Conservation (phyloP, 2,329 filamentous ascomycete genomes). For the Fusarium brachygibbosum region DNA sequence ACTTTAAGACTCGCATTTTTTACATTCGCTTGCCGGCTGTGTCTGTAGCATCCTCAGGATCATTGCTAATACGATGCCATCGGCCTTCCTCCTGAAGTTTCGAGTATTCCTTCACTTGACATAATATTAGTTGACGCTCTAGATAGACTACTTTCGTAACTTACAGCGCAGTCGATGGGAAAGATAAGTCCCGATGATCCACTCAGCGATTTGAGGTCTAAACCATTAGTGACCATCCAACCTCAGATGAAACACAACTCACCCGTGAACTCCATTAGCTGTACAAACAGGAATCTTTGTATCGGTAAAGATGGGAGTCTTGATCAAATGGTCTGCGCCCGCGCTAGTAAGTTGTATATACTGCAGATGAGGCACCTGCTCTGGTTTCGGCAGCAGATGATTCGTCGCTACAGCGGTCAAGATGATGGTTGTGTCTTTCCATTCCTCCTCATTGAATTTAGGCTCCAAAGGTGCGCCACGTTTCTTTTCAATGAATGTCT, state of each 20-base stretch:
- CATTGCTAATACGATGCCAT: slow-evolving; percentile 56
- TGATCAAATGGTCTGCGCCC: slow-evolving; percentile 64
- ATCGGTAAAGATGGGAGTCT: slow-evolving; percentile 63
- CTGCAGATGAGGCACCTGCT: slow-evolving; percentile 62
- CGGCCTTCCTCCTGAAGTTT: slow-evolving; percentile 59
- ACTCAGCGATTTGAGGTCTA: slow-evolving; percentile 70
- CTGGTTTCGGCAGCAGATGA: slow-evolving; percentile 56
- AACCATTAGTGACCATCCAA: not conserved
- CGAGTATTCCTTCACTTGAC: slow-evolving; percentile 60
- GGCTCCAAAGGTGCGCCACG: slow-evolving; percentile 49
- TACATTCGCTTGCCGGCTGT: slow-evolving; percentile 64
- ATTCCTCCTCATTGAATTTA: slow-evolving; percentile 55
- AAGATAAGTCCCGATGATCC: slow-evolving; percentile 67
- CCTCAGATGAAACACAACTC: slow-evolving; percentile 23
- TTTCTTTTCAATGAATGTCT: slow-evolving; percentile 45
- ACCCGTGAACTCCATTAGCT: slow-evolving; percentile 71
- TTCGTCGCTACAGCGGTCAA: slow-evolving; percentile 54
- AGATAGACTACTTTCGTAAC: slow-evolving; percentile 30
- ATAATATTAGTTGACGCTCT: not conserved
- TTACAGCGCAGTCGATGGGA: slow-evolving; percentile 63
- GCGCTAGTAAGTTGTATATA: slow-evolving; percentile 68
- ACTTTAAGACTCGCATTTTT: slow-evolving; percentile 34
- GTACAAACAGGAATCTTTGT: slow-evolving; percentile 66
- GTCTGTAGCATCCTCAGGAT: slow-evolving; percentile 55
- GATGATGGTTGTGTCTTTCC: slow-evolving; percentile 64